Evolutionary conservation across 768 basidiomycete genomes (phyloP), one percentile per base, ranked within the genome.

Genomic region (Pisolithus albus): DNA sequence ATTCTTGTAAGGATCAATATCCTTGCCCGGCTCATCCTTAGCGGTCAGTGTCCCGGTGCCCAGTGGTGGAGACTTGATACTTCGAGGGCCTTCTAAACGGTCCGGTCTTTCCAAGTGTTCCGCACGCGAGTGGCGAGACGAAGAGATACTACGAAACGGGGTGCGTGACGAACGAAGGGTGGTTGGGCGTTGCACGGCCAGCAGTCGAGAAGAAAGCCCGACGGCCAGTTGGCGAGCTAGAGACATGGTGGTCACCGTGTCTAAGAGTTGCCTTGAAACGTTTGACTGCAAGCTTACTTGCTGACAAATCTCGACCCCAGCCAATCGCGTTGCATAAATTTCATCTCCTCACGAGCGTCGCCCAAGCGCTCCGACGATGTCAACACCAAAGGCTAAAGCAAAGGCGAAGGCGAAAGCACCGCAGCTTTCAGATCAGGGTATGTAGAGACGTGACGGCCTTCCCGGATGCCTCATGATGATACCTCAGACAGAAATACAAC

Each of bases 401-500:
- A 34, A 34, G 34, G 56, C 78, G 50, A 88, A 85, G 64, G 52
- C 73, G 46, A 88, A 87, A 67, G 67, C 70, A 1, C 70, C 77
- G 24, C 69, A 72, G 36, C 72, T 86, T 43, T 78, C 84, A 43
- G 80, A 84, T 59, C 87, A 90, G 75, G 90, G 89, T 90, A 68
- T 64, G 76, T 49, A 30, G 32, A 11, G 49, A 23, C 13, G 6
- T 46, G 18, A 37, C 23, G 7, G 37, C 18, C 47, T 45, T 16
- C 40, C 56, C 39, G 59, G 52, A 64, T 55, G 36, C 52, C 65
- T 71, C 67, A 68, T 69, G 70, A 64, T 75, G 65, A 65, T 62
- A 53, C 52, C 70, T 70, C 65, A 80, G 79, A 75, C 75, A 92
- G 91, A 93, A 69, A 81, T 92, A 52, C 88, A 92, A 68, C 81